Conservation (phyloP, 768 basidiomycete genomes). For the Boletus rubropictus region DNA sequence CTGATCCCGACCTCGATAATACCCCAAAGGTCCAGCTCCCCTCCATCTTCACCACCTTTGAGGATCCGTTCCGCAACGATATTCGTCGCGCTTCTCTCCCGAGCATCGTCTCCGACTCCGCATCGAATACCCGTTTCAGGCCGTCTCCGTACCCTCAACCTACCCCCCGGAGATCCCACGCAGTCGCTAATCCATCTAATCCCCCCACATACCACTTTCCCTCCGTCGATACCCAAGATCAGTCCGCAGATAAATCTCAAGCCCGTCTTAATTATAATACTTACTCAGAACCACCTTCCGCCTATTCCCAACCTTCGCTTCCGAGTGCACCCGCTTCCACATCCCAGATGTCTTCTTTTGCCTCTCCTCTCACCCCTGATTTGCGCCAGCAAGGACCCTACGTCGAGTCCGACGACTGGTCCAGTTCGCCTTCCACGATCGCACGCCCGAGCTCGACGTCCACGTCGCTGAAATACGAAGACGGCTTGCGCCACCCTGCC, state of each 20-base stretch:
- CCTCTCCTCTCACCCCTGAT: constrained; percentile 44
- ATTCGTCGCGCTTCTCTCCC: constrained; percentile 61
- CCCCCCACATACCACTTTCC: constrained; percentile 54
- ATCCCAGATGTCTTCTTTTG: constrained; percentile 46
- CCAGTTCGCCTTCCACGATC: constrained; percentile 49
- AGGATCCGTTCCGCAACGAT: constrained; percentile 51
- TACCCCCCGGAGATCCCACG: constrained; percentile 42
- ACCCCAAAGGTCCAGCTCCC: constrained; percentile 59
- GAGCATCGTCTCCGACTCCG: constrained; percentile 46
- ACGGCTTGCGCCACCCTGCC: constrained; percentile 61
- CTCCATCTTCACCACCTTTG: constrained; percentile 66
- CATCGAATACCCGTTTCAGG: constrained; percentile 40
- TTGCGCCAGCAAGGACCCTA: constrained; percentile 38
- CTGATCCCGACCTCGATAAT: constrained; percentile 39
- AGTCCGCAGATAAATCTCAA: constrained; percentile 35
- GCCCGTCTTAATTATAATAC: constrained; percentile 33
- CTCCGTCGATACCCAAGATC: constrained; percentile 35
- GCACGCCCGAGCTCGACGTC: constrained; percentile 65
- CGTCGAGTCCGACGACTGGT: constrained; percentile 53
- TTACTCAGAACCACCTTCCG: constrained; percentile 42
- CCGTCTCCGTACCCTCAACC: constrained; percentile 54
- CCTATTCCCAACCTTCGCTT: constrained; percentile 45
- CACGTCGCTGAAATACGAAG: constrained; percentile 63
- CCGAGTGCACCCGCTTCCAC: constrained; percentile 50
- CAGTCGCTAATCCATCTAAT: constrained; percentile 35